These are phyloP conservation scores for Collariella sp. DNA, from an alignment of 495 filamentous ascomycete genomes.

Conservation along the genomic window DNA sequence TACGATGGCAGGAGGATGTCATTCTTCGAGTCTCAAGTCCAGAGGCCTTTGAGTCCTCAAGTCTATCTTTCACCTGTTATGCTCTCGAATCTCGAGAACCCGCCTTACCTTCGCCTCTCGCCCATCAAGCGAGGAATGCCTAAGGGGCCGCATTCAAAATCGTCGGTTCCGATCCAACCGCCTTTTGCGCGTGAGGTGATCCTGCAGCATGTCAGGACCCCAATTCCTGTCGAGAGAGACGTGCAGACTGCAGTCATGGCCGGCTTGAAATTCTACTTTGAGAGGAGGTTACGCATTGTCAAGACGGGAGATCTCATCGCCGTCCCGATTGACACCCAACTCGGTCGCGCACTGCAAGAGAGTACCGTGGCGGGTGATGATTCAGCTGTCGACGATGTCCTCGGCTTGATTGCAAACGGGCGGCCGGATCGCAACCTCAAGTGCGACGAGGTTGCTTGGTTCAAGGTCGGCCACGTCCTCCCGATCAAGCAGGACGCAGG, in stretches of 20 bases:
- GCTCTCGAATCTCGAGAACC: conserved; percentile 69
- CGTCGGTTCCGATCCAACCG: conserved; percentile 50
- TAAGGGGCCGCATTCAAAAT: conserved; percentile 40
- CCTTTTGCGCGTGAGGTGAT: conserved; percentile 87
- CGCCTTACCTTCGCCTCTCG: conserved; percentile 65
- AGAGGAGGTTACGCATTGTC: conserved; percentile 65
- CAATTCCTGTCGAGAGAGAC: conserved; percentile 71
- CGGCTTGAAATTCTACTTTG: conserved; percentile 78
- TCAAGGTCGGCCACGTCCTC: conserved; percentile 67
- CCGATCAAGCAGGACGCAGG: conserved; percentile 45
- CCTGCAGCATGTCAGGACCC: conserved; percentile 81
- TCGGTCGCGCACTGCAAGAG: conserved; percentile 68
- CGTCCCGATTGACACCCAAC: conserved; percentile 71
- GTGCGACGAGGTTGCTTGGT: conserved; percentile 74
- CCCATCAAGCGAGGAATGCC: conserved; percentile 45
- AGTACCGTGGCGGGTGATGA: conserved; percentile 46
- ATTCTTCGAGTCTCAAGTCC: conserved; percentile 48
- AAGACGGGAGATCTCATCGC: conserved; percentile 80
- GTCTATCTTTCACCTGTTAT: conserved; percentile 78
- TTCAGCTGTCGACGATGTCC: conserved; percentile 56
- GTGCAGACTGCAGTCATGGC: conserved; percentile 77
- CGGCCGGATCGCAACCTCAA: conserved; percentile 26
- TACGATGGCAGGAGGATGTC: conserved; percentile 42
- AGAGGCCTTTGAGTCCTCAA: conserved; percentile 36
- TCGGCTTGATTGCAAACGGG: conserved; percentile 35